These are phyloP conservation scores for Cryptosporidium sp. DNA, from an alignment of 169 alveolate species.

Conservation along the genomic window DNA sequence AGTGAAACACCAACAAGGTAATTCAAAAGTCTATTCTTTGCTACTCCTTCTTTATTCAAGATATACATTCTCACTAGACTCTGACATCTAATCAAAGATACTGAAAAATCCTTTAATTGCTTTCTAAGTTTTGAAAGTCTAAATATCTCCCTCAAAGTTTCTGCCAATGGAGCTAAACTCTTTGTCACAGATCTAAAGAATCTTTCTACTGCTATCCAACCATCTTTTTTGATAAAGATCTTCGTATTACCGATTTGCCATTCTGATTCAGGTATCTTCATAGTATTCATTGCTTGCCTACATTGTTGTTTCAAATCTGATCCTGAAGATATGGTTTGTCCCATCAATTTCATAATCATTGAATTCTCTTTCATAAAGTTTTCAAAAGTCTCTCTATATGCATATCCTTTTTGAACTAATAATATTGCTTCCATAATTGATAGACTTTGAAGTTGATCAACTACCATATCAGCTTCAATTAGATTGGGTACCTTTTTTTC, in stretches of 20 bases:
- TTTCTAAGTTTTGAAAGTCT: conserved; percentile 74
- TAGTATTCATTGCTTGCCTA: conserved; percentile 75
- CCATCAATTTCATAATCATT: conserved; percentile 77
- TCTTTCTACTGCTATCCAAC: conserved; percentile 80
- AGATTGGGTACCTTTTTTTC: conserved; percentile 62
- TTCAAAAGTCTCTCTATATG: conserved; percentile 78
- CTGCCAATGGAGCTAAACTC: conserved; percentile 77
- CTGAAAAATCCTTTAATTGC: conserved; percentile 18
- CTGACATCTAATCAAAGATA: conserved; percentile 56
- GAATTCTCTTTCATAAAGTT: conserved; percentile 77
- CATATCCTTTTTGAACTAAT: conserved; percentile 67
- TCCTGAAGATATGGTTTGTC: conserved; percentile 67
- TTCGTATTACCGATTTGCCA: conserved; percentile 79
- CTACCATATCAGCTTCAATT: conserved; percentile 73
- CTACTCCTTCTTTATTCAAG: conserved; percentile 9
- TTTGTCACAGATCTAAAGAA: conserved; percentile 77
- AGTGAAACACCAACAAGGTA: conserved; percentile 38
- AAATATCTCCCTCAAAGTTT: conserved; percentile 75
- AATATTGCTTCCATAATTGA: conserved; percentile 73
- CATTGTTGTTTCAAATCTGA: conserved; percentile 68
- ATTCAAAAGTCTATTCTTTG: conserved; percentile 1
- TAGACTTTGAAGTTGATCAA: conserved; percentile 65
- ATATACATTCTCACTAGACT: conserved; percentile 53
- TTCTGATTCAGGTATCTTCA: conserved; percentile 78
- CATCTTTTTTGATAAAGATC: conserved; percentile 77